Percentiles rank a stretch among this genome's conserved stretches.
Evolutionary conservation across 202 grass and related monocot genomes (phyloP).

Genomic region (Musa balbisiana): DNA sequence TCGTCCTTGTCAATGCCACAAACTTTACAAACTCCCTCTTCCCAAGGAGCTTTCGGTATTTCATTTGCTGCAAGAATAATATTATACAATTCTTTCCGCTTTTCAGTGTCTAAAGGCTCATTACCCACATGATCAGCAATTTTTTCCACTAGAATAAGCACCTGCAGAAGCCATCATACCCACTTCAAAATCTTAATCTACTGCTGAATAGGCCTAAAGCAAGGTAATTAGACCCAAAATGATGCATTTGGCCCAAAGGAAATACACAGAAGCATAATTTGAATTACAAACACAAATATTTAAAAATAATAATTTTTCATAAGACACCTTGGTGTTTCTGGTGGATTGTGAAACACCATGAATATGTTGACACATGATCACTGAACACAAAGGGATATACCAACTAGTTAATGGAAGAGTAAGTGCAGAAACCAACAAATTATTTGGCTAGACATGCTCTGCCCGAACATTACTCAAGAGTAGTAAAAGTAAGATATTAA

Average conservation of each 20-base stretch:
- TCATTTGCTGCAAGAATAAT: slow-evolving; percentile 47
- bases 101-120: slow-evolving; percentile 38
- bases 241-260: background rate
- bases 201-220: slow-evolving; percentile 2
- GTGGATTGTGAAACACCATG: too few relatives aligned
- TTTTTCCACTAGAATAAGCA: slow-evolving; percentile 62
- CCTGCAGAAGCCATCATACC: slow-evolving; percentile 36
- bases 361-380: too few relatives aligned
- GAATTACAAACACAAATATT: background rate
- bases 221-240: background rate
- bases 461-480: too few relatives aligned
- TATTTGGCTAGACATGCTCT: too few relatives aligned
- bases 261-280: background rate
- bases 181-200: background rate
- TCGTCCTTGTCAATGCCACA: slow-evolving; percentile 93
- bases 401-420: too few relatives aligned
- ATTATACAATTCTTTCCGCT: slow-evolving; percentile 51
- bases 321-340: too few relatives aligned
- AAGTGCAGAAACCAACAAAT: too few relatives aligned
- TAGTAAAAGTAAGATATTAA: too few relatives aligned
- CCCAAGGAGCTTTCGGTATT: slow-evolving; percentile 88
- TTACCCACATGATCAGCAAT: slow-evolving; percentile 40
- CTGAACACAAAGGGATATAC: too few relatives aligned
- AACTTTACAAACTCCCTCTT: slow-evolving; percentile 97
- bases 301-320: too few relatives aligned